Evolutionary conservation across 2,329 filamentous ascomycete species (phyloP), one percentile per base, ranked within the genome.

Genomic region (Saccharata proteae): DNA sequence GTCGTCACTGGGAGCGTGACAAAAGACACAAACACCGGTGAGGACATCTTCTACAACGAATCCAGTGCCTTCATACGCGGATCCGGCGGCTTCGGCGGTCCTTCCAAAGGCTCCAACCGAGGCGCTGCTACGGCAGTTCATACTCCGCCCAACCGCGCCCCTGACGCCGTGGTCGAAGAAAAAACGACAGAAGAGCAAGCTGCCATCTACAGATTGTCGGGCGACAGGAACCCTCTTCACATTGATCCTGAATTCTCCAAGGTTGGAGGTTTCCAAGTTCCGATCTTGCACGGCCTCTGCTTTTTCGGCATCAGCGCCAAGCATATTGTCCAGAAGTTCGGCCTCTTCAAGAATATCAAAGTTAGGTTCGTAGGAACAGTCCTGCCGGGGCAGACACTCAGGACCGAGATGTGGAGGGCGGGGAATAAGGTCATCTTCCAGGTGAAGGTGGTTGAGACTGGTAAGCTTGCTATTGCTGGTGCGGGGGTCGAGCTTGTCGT

Each of bases 31-130:
- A 77, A 74, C 43, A 90, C 77, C 1, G 83, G 84, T 45, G 82
- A 93, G 54, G 80, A 92, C 37, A 63, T 98, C 41, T 96, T 96
- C 64, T 96, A 96, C 69, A 96, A 94, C 61, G 90, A 98, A 59
- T 74, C 73, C 41, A 88, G 80, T n/a, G 74, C 86, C 43, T 94
- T 98, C 66, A 74, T 98, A 42, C 77, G 88, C 36, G 88, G 88
- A 29, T 80, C 77, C 36, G 90, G 90, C 42, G 85, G 86, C 34
- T 96, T 96, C 48, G 85, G 80, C 34, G 90, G 90, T 6, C 71
- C 76, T 32, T 76, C 74, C 58, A 88, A 86, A 62, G 7, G 7
- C 7, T 7, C 7, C 19, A 21, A 7, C 7, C 7, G n/a, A n/a
- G 75, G 77, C 16, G 51, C 60, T 12, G 74, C 81, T 26, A 93